Percentiles rank a stretch among this genome's conserved stretches.
Conservation (phyloP, 345 rosid species). For the Dipteronia sinensis region DNA sequence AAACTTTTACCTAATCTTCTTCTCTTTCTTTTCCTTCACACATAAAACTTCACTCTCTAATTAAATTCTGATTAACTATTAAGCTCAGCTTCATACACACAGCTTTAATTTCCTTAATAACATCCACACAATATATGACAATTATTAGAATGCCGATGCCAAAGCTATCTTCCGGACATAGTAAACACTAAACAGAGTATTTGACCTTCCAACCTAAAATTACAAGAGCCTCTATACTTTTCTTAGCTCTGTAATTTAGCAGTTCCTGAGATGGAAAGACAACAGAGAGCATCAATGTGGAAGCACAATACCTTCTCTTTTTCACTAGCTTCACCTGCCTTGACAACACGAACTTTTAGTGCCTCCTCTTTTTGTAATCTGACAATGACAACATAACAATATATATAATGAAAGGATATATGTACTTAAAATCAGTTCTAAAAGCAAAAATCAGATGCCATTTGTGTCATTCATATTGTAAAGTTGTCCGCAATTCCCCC, state of each 20-base stretch:
- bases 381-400: slow-evolving; percentile 18
- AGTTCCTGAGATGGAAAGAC: neutral
- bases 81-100: neutral
- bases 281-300: neutral
- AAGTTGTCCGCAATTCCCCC: neutral
- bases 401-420: neutral
- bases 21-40: neutral
- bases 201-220: neutral
- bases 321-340: slow-evolving; percentile 76
- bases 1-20: neutral
- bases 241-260: neutral
- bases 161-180: neutral
- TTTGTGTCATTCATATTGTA: neutral
- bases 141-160: neutral
- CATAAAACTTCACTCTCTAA: no score
- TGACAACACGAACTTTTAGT: slow-evolving; percentile 73
- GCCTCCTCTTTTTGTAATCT: slow-evolving; percentile 91
- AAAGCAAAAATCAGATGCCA: neutral
- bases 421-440: neutral
- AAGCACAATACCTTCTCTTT: slow-evolving; percentile 66
- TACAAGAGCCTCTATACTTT: neutral
- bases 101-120: neutral
- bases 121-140: neutral
- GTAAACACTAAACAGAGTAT: neutral
- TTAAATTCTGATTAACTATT: neutral